Conservation (phyloP, 257 asterid species). For the Solanum clarkiae region DNA sequence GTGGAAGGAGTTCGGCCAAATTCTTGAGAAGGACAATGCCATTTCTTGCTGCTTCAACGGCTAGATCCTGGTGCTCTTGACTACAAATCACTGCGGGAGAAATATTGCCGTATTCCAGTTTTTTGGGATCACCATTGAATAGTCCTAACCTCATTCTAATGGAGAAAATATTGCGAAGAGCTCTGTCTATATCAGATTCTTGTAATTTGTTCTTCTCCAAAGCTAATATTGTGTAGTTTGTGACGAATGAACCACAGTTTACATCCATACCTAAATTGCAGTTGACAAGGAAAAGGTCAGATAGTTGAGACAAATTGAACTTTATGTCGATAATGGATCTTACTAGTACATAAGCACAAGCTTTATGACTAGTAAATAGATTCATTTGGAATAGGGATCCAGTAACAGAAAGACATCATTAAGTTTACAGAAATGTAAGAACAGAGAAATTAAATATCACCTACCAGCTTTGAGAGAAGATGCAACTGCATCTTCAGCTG, state of each 20-base stretch:
- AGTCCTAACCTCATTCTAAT: slow-evolving; percentile 58
- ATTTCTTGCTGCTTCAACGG: slow-evolving; percentile 52
- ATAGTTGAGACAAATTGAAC: background rate
- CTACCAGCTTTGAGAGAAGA: slow-evolving; percentile 64
- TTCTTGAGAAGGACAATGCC: slow-evolving; percentile 73
- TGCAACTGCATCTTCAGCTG: slow-evolving; percentile 73
- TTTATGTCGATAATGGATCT: background rate
- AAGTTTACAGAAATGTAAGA: too few species aligned
- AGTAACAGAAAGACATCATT: background rate
- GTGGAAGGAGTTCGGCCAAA: slow-evolving; percentile 37
- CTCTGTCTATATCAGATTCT: slow-evolving; percentile 45
- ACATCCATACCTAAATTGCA: slow-evolving; percentile 52
- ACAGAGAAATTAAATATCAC: background rate
- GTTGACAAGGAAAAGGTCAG: background rate
- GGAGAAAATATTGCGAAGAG: slow-evolving; percentile 55
- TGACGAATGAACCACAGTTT: slow-evolving; percentile 46
- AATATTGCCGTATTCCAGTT: slow-evolving; percentile 26
- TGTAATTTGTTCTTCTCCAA: slow-evolving; percentile 25
- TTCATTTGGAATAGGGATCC: background rate
- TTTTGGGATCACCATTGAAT: slow-evolving; percentile 44
- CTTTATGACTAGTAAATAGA: background rate
- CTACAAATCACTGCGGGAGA: slow-evolving; percentile 30
- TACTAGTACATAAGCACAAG: background rate
- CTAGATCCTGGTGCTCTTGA: slow-evolving; percentile 35
- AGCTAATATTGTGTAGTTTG: slow-evolving; percentile 37